These are phyloP conservation scores for Coffea eugenioides DNA, from an alignment of 257 asterid genomes.

Conservation along the genomic window DNA sequence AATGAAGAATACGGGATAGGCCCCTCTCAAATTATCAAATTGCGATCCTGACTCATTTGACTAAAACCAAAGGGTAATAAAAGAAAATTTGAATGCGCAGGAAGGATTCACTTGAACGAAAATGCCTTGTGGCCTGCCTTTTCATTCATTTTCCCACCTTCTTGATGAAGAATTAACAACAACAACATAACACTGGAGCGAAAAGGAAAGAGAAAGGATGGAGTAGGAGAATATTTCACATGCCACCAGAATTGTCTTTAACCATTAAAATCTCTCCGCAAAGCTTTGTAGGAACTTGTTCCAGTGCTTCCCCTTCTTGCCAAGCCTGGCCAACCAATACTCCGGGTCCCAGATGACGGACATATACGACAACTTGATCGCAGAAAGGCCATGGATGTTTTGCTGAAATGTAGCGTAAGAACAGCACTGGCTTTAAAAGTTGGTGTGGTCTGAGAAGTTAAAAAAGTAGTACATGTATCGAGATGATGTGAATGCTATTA, in stretches of 20 bases:
- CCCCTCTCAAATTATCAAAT: too few relatives aligned
- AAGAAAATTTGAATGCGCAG: too few relatives aligned
- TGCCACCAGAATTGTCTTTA: slow-evolving; percentile 40
- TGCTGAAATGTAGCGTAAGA: slow-evolving; percentile 32
- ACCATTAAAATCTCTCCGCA: slow-evolving; percentile 80
- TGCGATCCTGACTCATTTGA: too few relatives aligned
- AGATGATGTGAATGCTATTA: background rate
- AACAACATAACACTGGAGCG: too few relatives aligned
- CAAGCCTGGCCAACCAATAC: slow-evolving; percentile 85
- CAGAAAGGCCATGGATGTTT: slow-evolving; percentile 82
- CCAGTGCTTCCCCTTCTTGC: slow-evolving; percentile 75
- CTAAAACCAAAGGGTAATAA: background rate
- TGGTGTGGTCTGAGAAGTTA: too few relatives aligned
- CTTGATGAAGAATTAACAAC: too few relatives aligned
- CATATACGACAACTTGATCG: slow-evolving; percentile 68
- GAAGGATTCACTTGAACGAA: too few relatives aligned
- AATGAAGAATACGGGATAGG: too few relatives aligned
- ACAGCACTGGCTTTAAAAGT: too few relatives aligned
- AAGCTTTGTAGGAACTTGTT: slow-evolving; percentile 75
- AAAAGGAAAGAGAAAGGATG: background rate
- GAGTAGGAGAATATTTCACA: background rate
- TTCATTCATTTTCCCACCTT: too few relatives aligned
- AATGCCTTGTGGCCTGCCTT: too few relatives aligned
- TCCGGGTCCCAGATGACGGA: slow-evolving; percentile 81
- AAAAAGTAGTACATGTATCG: background rate